Evolutionary conservation across 495 filamentous ascomycete species (phyloP), one percentile per base, ranked within the genome.

Genomic region (Neurospora intermedia): DNA sequence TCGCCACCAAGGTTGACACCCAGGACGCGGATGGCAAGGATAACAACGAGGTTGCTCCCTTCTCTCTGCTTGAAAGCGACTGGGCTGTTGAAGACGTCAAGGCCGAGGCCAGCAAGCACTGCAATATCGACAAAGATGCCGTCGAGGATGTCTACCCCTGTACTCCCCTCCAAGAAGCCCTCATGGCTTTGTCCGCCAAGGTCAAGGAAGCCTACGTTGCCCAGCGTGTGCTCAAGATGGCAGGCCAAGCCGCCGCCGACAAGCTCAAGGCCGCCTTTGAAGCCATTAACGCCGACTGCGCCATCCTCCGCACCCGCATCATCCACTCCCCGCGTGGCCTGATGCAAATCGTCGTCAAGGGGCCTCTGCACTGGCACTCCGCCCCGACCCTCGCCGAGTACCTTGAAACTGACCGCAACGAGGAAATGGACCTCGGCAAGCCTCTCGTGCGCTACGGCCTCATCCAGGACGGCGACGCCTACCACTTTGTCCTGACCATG

Each of bases 71-170:
- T 6, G 54, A 71, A 35, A 18, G 66, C 0, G 48, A 70, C 6
- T 83, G 82, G 82, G 72, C 71, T 2, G 69, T 76, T 10, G 77
- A 78, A 2, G 71, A 69, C 11, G 80, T 80, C 2, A 70, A 74
- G 46, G 43, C 39, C 2, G 80, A 82, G 8, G 78, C 77, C 23
- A 78, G 78, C 23, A 59, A 43, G 23, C 70, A 81, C 59, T 84
- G 82, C 71, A 75, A 48, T 0, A 41, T 83, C 6, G 77, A 77
- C 4, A 69, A 69, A 3, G 69, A 69, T 13, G 45, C 20, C 0
- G 82, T 91, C n/a, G 84, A 87, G 48, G 89, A 93, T 78, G 78
- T 90, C 0, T 93, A 91, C 73, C 90, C 91, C 8, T 92, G 90
- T 82, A 91, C 88, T 6, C 86, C 91, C 13, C 81, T 92, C 1